Conservation (phyloP, 805 yeast species). For the Komagataella mondaviorum region DNA sequence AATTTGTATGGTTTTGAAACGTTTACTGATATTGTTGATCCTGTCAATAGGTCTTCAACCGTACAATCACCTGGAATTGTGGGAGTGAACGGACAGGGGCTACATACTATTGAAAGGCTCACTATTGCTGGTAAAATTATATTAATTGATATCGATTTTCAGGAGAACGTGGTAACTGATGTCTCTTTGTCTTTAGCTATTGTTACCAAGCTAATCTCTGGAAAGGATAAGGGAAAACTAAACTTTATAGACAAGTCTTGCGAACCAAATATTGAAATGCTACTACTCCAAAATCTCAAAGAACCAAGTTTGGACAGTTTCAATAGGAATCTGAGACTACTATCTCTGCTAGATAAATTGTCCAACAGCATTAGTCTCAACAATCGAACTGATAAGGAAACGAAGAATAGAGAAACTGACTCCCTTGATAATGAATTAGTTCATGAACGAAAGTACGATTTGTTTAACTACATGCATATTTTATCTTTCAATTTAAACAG, state of each 20-base stretch:
- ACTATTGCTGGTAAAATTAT: slow-evolving; percentile 21
- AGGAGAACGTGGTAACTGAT: slow-evolving; percentile 9
- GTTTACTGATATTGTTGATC: slow-evolving; percentile 12
- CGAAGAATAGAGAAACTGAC: neutral
- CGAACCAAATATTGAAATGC: slow-evolving; percentile 13
- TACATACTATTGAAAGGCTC: slow-evolving; percentile 14
- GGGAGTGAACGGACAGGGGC: neutral
- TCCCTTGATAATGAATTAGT: neutral
- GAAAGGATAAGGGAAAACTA: neutral
- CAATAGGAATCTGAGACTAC: slow-evolving; percentile 17
- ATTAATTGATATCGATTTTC: slow-evolving; percentile 23
- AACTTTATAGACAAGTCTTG: slow-evolving; percentile 1
- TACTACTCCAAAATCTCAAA: slow-evolving; percentile 14
- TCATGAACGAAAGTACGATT: slow-evolving; percentile 13
- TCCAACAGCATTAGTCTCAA: slow-evolving; percentile 5
- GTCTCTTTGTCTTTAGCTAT: slow-evolving; percentile 20
- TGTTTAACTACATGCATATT: slow-evolving; percentile 17
- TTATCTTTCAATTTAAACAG: slow-evolving; percentile 12
- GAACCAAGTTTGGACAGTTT: slow-evolving; percentile 16
- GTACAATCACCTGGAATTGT: neutral
- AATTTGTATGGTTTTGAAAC: slow-evolving; percentile 24
- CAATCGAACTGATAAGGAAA: neutral
- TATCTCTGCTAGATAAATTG: slow-evolving; percentile 17
- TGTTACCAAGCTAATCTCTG: slow-evolving; percentile 11
- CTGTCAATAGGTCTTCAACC: neutral